Conservation (phyloP, 2,329 filamentous ascomycete species). For the Colletotrichum higginsianum region DNA sequence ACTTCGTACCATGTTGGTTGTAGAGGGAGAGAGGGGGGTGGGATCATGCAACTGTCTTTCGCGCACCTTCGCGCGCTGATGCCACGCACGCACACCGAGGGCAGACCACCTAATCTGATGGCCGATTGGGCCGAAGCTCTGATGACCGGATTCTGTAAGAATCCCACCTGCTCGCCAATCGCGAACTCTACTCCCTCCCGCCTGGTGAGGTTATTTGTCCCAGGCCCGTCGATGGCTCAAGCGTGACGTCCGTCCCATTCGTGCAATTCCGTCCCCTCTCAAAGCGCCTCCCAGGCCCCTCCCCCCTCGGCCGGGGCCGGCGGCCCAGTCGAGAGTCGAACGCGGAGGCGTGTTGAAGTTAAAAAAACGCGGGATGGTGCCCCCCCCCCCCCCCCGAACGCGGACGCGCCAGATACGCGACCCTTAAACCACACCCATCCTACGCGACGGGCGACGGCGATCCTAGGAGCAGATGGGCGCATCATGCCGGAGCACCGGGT, state of each 20-base stretch:
- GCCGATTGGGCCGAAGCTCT: constrained; percentile 28
- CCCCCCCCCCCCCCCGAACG: constrained; percentile 27
- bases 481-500: constrained; percentile 33
- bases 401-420: constrained; percentile 38
- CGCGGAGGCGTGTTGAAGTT: constrained; percentile 13
- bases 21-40: no score
- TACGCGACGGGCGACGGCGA: constrained; percentile 35
- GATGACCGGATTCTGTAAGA: constrained; percentile 28
- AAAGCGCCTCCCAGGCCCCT: background rate
- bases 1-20: no score
- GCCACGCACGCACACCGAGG: constrained; percentile 13
- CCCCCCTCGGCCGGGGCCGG: background rate
- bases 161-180: constrained; percentile 29
- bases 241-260: constrained; percentile 23
- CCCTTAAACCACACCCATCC: constrained; percentile 27
- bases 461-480: constrained; percentile 6
- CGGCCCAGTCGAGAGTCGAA: constrained; percentile 6
- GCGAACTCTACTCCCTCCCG: constrained; percentile 23
- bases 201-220: constrained; percentile 10
- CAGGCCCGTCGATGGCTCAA: background rate
- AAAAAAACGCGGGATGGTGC: background rate
- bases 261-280: constrained; percentile 3
- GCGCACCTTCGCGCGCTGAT: constrained; percentile 8
- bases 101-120: constrained; percentile 6
- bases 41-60: constrained; percentile 29